Evolutionary conservation across 441 rosid species (phyloP).

Genomic region (Hura crepitans): DNA sequence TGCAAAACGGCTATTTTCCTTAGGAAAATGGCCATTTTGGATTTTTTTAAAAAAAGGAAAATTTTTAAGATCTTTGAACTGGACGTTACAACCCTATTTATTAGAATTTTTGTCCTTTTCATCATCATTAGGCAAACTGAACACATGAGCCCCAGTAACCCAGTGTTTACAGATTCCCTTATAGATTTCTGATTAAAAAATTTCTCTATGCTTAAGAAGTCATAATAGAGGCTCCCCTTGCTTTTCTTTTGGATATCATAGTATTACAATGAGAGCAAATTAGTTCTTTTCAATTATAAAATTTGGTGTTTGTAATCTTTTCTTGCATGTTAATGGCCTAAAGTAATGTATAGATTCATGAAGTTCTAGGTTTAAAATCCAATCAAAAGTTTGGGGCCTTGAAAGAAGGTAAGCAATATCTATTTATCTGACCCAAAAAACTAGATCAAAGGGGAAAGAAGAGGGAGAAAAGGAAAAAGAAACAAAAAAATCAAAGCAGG

Average conservation of each 20-base stretch:
- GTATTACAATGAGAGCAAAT: constrained; percentile 47
- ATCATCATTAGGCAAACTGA: no score
- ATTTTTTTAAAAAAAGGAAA: no score
- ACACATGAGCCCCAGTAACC: no score
- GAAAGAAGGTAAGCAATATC: not conserved
- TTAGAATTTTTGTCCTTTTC: no score
- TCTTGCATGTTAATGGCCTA: no score
- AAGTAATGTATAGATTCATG: not conserved
- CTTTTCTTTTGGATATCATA: constrained; percentile 90
- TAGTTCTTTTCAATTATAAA: not conserved
- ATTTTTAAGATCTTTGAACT: no score
- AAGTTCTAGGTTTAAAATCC: not conserved
- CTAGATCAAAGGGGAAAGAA: not conserved
- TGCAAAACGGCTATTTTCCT: no score
- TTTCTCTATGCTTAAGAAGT: constrained; percentile 91
- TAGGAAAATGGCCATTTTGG: no score
- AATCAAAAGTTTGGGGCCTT: not conserved
- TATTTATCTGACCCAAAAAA: not conserved
- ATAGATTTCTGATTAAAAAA: constrained; percentile 63
- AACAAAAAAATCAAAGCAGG: not conserved
- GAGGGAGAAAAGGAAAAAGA: no score
- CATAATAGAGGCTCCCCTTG: constrained; percentile 81
- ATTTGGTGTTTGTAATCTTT: not conserved
- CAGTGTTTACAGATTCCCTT: no score
- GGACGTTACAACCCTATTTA: no score